Evolutionary conservation across 345 rosid genomes (phyloP).

Genomic region (Aegle marmelos): DNA sequence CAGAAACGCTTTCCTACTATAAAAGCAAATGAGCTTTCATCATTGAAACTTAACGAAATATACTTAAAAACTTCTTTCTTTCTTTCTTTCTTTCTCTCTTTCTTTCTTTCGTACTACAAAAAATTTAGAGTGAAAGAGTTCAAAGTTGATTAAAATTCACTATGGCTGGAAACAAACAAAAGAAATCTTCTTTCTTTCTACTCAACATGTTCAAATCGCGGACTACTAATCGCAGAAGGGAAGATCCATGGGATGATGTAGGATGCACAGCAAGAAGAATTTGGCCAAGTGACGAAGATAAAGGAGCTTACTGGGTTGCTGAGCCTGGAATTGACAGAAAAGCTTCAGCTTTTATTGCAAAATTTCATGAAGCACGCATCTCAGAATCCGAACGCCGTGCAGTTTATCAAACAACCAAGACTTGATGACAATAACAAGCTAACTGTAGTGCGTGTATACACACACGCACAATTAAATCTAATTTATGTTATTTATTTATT

Average conservation of each 20-base stretch:
- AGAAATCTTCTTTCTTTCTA: conserved; percentile 23
- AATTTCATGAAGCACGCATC: conserved; percentile 46
- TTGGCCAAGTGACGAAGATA: conserved; percentile 40
- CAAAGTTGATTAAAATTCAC: no score
- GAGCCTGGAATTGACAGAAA: conserved; percentile 45
- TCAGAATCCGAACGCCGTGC: conserved; percentile 40
- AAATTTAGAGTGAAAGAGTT: no score
- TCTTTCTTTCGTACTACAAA: background rate
- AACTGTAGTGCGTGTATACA: no score
- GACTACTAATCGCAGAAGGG: conserved; percentile 24
- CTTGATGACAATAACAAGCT: background rate
- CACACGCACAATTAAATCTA: no score
- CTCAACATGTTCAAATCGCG: conserved; percentile 38
- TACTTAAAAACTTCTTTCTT: background rate
- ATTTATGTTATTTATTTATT: no score
- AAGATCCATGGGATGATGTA: conserved; percentile 5
- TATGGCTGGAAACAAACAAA: conserved; percentile 39
- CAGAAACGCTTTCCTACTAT: background rate
- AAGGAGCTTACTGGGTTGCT: conserved; percentile 31
- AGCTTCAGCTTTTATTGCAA: conserved; percentile 49
- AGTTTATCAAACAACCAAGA: conserved; percentile 7
- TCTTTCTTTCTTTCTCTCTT: no score
- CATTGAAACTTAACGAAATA: background rate
- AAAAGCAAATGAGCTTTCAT: background rate
- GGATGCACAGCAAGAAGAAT: conserved; percentile 19